phyloP scores from a whole-genome alignment of 2,329 filamentous ascomycete genomes.

The Aspergillus sclerotialis region DNA sequence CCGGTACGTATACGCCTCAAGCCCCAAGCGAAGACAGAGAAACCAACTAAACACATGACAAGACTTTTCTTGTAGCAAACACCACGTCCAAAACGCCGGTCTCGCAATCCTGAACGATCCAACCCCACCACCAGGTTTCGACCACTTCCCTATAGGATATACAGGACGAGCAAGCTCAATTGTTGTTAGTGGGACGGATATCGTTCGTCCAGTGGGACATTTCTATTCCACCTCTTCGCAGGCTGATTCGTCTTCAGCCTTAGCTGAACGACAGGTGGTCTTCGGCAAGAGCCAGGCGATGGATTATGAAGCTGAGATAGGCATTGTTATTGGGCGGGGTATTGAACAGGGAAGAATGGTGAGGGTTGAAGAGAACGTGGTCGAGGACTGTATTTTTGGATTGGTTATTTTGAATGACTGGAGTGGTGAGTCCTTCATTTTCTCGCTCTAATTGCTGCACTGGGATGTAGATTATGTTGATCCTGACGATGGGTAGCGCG shows the following conservation, averaged over 20 bases:
- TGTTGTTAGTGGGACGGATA: slow-evolving; percentile 41
- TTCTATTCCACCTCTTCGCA: too few relatives aligned
- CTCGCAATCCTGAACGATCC: slow-evolving; percentile 17
- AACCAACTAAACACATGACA: slow-evolving; percentile 27
- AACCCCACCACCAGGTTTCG: slow-evolving; percentile 29
- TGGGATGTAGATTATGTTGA: neutral
- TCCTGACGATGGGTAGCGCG: slow-evolving; percentile 9
- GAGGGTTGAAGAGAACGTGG: too few relatives aligned
- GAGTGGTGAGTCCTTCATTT: slow-evolving; percentile 22
- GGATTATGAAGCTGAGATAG: slow-evolving; percentile 40
- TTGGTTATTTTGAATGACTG: slow-evolving; percentile 58
- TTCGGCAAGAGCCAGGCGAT: slow-evolving; percentile 21
- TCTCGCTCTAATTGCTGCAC: too few relatives aligned
- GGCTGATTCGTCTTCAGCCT: slow-evolving; percentile 10
- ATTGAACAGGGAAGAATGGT: too few relatives aligned
- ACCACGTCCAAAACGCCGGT: slow-evolving; percentile 21
- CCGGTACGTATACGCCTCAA: slow-evolving; percentile 50
- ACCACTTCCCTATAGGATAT: slow-evolving; percentile 48
- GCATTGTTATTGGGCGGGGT: slow-evolving; percentile 39
- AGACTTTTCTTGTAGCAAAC: slow-evolving; percentile 33
- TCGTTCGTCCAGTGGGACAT: slow-evolving; percentile 42
- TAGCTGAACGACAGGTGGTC: slow-evolving; percentile 13
- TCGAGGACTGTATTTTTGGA: slow-evolving; percentile 57
- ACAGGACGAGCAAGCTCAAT: slow-evolving; percentile 50
- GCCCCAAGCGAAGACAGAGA: slow-evolving; percentile 50